Evolutionary conservation across 768 basidiomycete species (phyloP).

Genomic region (Hypholoma sublateritium): DNA sequence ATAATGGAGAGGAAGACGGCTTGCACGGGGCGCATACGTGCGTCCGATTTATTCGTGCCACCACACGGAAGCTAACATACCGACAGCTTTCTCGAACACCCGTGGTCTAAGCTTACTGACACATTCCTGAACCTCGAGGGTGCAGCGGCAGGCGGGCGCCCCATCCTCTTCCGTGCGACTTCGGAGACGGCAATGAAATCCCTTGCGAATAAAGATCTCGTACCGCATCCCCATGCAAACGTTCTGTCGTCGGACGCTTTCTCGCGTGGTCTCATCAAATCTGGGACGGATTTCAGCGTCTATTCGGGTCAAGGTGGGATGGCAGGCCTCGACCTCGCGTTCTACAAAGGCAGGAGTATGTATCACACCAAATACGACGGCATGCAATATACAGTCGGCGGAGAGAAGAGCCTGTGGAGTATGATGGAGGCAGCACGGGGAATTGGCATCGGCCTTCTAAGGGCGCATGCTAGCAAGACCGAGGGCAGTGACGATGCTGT

Average conservation of each 20-base stretch:
- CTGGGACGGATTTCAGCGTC: conserved; percentile 72
- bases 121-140: conserved; percentile 84
- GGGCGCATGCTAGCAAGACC: conserved; percentile 23
- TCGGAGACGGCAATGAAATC: conserved; percentile 55
- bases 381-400: conserved; percentile 55
- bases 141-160: conserved; percentile 79
- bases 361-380: conserved; percentile 80
- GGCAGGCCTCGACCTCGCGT: conserved; percentile 77
- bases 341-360: conserved; percentile 69
- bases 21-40: conserved; percentile 71
- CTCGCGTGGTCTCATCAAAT: conserved; percentile 60
- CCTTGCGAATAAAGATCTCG: conserved; percentile 40
- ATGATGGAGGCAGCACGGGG: conserved; percentile 71
- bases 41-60: conserved; percentile 4
- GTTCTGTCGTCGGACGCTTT: conserved; percentile 72
- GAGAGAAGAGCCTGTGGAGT: conserved; percentile 61
- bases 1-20: conserved; percentile 83
- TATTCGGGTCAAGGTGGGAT: conserved; percentile 54
- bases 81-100: conserved; percentile 66
- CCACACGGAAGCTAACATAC: background rate
- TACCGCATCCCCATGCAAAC: conserved; percentile 72
- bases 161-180: conserved; percentile 74
- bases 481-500: conserved; percentile 39
- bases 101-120: conserved; percentile 66
- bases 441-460: conserved; percentile 55